Evolutionary conservation across 2,329 filamentous ascomycete genomes (phyloP).

Genomic region (Periconia macrospinosa): DNA sequence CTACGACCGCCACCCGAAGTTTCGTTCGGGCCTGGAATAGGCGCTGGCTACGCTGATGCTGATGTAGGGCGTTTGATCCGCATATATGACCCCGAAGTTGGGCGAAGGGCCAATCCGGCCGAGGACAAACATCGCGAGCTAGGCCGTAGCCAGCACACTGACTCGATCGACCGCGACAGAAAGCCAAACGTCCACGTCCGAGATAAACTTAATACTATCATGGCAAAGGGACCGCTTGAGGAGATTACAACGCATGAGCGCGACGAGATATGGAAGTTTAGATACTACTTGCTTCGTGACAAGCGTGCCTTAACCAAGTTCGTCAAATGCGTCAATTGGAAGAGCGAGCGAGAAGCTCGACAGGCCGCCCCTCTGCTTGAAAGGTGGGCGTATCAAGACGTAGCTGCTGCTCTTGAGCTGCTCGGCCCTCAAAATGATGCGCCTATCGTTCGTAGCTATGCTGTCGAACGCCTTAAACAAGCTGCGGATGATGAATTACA

Average conservation of each 20-base stretch:
- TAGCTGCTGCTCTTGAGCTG: conserved; percentile 93
- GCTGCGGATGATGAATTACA: conserved; percentile 90
- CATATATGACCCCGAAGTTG: conserved; percentile 93
- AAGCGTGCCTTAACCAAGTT: conserved; percentile 90
- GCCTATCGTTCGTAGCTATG: conserved; percentile 83
- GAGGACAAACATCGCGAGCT: conserved; percentile 93
- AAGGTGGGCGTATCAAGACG: conserved; percentile 95
- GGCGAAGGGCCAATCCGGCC: conserved; percentile 85
- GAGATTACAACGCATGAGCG: conserved; percentile 87
- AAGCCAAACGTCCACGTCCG: conserved; percentile 95
- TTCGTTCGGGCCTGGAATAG: conserved; percentile 85
- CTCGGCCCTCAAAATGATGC: conserved; percentile 93
- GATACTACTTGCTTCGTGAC: conserved; percentile 89
- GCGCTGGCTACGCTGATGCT: conserved; percentile 55
- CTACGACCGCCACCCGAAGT: conserved; percentile 84
- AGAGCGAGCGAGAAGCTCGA: conserved; percentile 78
- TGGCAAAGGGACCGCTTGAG: conserved; percentile 91
- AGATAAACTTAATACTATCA: conserved; percentile 87
- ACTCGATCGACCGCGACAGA: conserved; percentile 90
- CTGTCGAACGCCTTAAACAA: conserved; percentile 87
- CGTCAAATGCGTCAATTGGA: conserved; percentile 96
- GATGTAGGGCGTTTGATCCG: conserved; percentile 68
- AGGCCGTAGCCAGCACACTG: conserved; percentile 88
- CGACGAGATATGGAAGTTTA: conserved; percentile 95
- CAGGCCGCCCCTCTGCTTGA: conserved; percentile 88